Evolutionary conservation across 2,329 filamentous ascomycete genomes (phyloP), one percentile per base, ranked within the genome.

Genomic region (Sporothrix brasiliensis): DNA sequence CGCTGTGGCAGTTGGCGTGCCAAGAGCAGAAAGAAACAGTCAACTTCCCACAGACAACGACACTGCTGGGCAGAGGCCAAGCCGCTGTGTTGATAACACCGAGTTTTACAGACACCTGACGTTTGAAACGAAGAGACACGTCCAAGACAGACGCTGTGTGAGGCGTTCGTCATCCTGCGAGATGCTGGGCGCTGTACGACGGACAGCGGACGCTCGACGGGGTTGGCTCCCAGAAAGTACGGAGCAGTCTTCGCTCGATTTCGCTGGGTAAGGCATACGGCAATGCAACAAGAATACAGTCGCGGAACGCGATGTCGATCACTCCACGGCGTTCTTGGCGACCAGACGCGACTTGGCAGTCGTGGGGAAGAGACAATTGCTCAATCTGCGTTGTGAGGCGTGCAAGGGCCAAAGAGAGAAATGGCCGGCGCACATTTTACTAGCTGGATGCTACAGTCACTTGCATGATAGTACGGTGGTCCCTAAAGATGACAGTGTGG

Each of bases 71-170:
- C 24, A 24, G 2, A 24, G 24, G 24, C 58, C 21, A 21, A 44
- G 13, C 5, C 6, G 1, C 21, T 44, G 58, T 47, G 6, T 61
- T 13, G 24, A 47, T 9, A 21, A 27, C 19, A 44, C 6, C 39
- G 7, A 24, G n/a, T 4, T 63, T 4, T 27, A 30, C 24, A 21
- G 41, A 19, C 53, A 16, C 2, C 39, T 63, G 13, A 47, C 58
- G 58, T 47, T 7, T 21, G 21, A 24, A 14, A 19, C 7, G 10
- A 13, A 27, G 39, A 63, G 58, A 63, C 39, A 19, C 11, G 21
- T 47, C 2, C 58, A 47, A 63, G 39, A 63, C 58, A 47, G 39
- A 61, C 34, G n/a, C 34, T 14, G 56, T 44, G 56, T 61, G 56
- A 16, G 39, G 21, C 39, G 54, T 19, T 47, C 21, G 39, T 63